Conservation (phyloP, 1,284 basidiomycete genomes). For the Irpex sp. region DNA sequence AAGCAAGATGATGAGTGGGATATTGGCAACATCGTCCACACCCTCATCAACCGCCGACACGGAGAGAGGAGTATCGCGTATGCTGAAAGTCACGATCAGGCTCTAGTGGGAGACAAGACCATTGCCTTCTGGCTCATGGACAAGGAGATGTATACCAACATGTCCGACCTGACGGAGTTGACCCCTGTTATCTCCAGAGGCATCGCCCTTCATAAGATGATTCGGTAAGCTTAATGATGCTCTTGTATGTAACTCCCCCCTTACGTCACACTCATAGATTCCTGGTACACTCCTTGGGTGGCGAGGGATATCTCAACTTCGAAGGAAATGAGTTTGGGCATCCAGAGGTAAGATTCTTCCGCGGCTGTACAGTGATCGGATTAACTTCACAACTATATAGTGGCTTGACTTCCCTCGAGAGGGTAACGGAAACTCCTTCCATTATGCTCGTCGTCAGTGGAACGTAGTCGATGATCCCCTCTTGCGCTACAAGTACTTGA, state of each 20-base stretch:
- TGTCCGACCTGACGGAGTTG: constrained; percentile 87
- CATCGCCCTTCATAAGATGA: constrained; percentile 95
- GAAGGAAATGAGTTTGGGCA: constrained; percentile 99
- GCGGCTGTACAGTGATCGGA: not conserved
- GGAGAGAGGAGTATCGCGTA: constrained; percentile 93
- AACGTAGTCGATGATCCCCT: constrained; percentile 86
- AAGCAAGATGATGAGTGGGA: constrained; percentile 87
- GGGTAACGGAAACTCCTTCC: constrained; percentile 94
- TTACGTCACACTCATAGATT: constrained; percentile 54
- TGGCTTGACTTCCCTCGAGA: constrained; percentile 99
- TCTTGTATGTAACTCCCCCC: not conserved
- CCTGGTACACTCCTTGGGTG: constrained; percentile 88
- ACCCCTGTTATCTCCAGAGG: constrained; percentile 90
- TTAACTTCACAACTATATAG: constrained; percentile 32
- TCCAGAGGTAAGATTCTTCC: constrained; percentile 67
- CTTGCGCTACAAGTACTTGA: constrained; percentile 89
- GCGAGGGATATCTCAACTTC: constrained; percentile 97
- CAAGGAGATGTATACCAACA: constrained; percentile 98
- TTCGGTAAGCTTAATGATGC: constrained; percentile 58
- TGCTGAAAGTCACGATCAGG: constrained; percentile 97
- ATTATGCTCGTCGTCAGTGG: constrained; percentile 94
- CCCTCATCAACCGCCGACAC: constrained; percentile 86
- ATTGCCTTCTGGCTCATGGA: constrained; percentile 99
- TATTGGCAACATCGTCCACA: constrained; percentile 84
- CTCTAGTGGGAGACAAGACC: constrained; percentile 97